phyloP scores from a whole-genome alignment of 2,329 filamentous ascomycete species.

The Nemania sp. region DNA sequence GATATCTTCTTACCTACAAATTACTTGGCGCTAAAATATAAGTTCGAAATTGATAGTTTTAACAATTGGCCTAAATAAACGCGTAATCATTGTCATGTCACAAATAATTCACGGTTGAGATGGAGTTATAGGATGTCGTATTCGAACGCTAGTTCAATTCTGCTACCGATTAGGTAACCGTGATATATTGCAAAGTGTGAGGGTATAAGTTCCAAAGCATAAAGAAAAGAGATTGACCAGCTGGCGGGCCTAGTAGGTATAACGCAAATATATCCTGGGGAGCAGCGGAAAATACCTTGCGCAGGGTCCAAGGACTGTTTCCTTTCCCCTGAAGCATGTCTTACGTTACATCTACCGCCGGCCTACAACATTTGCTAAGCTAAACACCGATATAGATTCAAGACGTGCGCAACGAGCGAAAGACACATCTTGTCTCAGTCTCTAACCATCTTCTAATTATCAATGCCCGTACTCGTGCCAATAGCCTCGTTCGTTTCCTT shows the following conservation, averaged over 20 bases:
- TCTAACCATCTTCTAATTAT: not conserved
- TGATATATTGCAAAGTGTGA: slow-evolving; percentile 24
- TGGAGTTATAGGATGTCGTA: not conserved
- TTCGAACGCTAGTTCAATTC: not conserved
- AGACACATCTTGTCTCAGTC: not conserved
- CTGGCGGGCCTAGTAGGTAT: not conserved
- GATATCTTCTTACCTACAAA: not conserved
- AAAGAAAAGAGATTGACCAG: not conserved
- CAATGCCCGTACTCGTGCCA: slow-evolving; percentile 19
- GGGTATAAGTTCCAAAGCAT: slow-evolving; percentile 26
- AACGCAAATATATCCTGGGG: not conserved
- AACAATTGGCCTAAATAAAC: not conserved
- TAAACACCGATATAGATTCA: not conserved
- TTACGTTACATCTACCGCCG: slow-evolving; percentile 7
- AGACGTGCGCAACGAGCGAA: not conserved
- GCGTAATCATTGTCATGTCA: not conserved
- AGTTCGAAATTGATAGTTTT: not conserved
- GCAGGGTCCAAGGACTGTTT: not conserved
- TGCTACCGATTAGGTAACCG: slow-evolving; percentile 3
- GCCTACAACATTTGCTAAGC: not conserved
- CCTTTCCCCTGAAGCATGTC: not conserved
- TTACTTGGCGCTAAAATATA: not conserved
- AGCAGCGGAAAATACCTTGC: not conserved
- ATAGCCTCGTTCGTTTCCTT: slow-evolving; percentile 10
- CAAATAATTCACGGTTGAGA: not conserved